Evolutionary conservation across 371 early-diverging fungal species (phyloP), one percentile per base, ranked within the genome.

Genomic region (Enteropsectra breve): DNA sequence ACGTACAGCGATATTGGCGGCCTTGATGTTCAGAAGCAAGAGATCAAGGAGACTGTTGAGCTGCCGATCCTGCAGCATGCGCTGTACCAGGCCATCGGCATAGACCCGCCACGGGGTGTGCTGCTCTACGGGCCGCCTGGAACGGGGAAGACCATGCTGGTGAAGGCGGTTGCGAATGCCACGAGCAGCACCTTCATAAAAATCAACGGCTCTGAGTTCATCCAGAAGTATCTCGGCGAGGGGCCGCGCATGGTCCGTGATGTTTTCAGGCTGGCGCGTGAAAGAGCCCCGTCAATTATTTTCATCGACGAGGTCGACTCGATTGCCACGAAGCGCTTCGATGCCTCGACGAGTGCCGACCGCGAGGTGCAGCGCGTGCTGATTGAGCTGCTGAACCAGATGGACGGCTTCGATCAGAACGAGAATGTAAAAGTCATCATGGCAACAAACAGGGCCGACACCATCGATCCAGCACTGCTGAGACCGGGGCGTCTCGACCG

Each of bases 321-420:
- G 24, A 87, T 90, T 55, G 99, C 96, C 21, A 87, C 97, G 28
- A 97, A 94, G 81, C 88, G 99, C 76, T 97, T 94, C 73, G 97
- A 97, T 84, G 94, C 97, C 3, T 94, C 95, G 76, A 97, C 95
- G 0, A 94, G 94, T 54, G 97, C 96, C 2, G 99, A 98, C 81
- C 84, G 97, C 69, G 99, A 98, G 83, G 99, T 98, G 11, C 97
- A 98, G 80, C 88, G 99, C 83, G 94, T 96, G 76, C 79, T 98
- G 32, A 81, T 97, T 13, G 97, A 98, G 82, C 83, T 98, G 68
- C 83, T 98, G 67, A 98, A 90, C 79, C 97, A 97, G 83, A 95
- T 98, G 96, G 99, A 98, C 76, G 99, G 99, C 32, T 97, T 98
- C 79, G 97, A 96, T 77, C 94, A 94, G 81, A 87, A 89, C 3